Conservation (phyloP, 1,284 basidiomycete genomes). For the Phlebopus sp. region DNA sequence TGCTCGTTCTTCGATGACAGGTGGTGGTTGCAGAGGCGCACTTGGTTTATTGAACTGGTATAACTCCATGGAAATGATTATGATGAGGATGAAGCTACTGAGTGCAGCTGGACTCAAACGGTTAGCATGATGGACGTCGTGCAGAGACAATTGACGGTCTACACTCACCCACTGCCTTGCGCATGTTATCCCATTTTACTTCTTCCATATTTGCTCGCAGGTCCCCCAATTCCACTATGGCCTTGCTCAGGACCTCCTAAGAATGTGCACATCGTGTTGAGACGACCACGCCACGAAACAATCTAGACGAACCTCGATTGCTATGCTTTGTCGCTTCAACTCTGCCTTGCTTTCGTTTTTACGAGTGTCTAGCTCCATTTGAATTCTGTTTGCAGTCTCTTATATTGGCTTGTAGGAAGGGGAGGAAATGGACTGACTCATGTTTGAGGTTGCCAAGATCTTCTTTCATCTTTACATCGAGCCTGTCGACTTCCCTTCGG, state of each 20-base stretch:
- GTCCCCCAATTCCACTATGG: conserved; percentile 82
- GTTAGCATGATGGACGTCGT: neutral
- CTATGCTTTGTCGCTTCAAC: conserved; percentile 83
- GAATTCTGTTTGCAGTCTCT: conserved; percentile 56
- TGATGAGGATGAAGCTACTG: conserved; percentile 59
- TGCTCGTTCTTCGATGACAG: conserved; percentile 9
- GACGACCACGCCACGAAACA: neutral
- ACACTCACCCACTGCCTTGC: conserved; percentile 76
- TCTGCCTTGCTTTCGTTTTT: conserved; percentile 93
- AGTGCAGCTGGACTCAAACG: conserved; percentile 49
- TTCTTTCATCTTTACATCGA: conserved; percentile 93
- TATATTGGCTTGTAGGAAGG: neutral
- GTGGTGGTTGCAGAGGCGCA: conserved; percentile 33
- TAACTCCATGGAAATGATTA: conserved; percentile 68
- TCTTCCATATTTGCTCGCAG: conserved; percentile 85
- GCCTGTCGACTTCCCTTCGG: conserved; percentile 83
- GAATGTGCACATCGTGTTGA: conserved; percentile 1
- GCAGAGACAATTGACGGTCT: neutral
- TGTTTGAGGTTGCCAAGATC: conserved; percentile 88
- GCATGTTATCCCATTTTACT: conserved; percentile 89
- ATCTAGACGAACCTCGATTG: conserved; percentile 68
- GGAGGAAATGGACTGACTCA: conserved; percentile 57
- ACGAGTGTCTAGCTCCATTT: conserved; percentile 93
- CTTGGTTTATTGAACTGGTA: conserved; percentile 38
- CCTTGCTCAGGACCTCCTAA: conserved; percentile 81